phyloP scores from a whole-genome alignment of 225 moss, liverwort and hornwort genomes.

The Straminergon stramineum region DNA sequence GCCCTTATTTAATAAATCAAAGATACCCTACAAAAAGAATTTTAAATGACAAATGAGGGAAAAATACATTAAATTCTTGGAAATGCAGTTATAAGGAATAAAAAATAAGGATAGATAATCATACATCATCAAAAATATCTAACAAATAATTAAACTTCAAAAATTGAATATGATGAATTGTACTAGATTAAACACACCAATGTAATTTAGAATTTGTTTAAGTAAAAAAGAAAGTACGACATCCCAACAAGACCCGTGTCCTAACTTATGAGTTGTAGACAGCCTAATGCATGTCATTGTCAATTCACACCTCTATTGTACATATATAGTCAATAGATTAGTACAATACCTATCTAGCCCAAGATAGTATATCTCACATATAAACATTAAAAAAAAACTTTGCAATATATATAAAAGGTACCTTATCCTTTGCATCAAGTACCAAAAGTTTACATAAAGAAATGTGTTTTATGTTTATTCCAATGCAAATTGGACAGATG shows the following conservation, averaged over 20 bases:
- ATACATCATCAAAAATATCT: background rate
- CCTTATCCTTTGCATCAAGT: too few relatives aligned
- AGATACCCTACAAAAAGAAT: background rate
- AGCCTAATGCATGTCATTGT: background rate
- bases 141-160: background rate
- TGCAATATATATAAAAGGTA: too few relatives aligned
- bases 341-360: too few relatives aligned
- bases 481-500: too few relatives aligned
- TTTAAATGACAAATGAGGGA: background rate
- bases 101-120: background rate
- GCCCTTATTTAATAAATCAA: background rate
- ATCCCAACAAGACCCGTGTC: background rate
- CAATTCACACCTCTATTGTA: too few relatives aligned
- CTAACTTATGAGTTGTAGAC: background rate
- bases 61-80: background rate
- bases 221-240: background rate
- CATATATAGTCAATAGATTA: too few relatives aligned
- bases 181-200: background rate
- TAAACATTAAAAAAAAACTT: too few relatives aligned
- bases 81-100: background rate
- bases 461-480: too few relatives aligned
- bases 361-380: too few relatives aligned
- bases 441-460: too few relatives aligned
- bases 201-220: accelerated
- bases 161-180: background rate